A percentile compares a stretch with the other conserved stretches of the same genome.
Evolutionary conservation across 2,329 filamentous ascomycete genomes (phyloP).

Genomic region (Pseudogymnoascus destructans): DNA sequence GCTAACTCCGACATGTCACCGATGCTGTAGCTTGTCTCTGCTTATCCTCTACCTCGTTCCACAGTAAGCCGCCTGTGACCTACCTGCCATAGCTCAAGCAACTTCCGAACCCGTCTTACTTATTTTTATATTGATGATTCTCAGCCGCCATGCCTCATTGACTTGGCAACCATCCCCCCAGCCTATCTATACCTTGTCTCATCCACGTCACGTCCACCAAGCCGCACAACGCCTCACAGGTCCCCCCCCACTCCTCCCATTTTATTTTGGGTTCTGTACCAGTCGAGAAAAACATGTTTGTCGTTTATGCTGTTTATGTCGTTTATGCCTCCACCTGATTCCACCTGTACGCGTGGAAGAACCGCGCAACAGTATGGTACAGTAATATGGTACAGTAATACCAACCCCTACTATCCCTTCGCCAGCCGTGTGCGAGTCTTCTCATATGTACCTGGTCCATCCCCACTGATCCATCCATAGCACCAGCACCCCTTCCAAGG

Average conservation of each 20-base stretch:
- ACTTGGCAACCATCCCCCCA: not conserved
- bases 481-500: not conserved
- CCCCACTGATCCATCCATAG: not conserved
- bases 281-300: not conserved
- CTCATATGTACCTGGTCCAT: not conserved
- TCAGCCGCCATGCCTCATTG: not conserved
- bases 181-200: not conserved
- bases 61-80: not conserved
- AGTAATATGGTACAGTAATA: no score
- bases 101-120: slow-evolving; percentile 1
- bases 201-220: not conserved
- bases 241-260: not conserved
- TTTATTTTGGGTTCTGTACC: not conserved
- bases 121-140: not conserved
- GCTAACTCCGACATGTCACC: not conserved
- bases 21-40: not conserved
- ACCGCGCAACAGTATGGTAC: no score
- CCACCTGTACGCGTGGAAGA: no score
- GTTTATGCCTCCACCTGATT: no score
- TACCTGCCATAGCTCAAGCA: not conserved
- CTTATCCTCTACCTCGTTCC: not conserved
- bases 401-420: not conserved
- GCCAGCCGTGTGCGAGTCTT: not conserved
- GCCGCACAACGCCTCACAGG: not conserved
- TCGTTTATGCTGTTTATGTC: no score